Conservation (phyloP, 2,329 filamentous ascomycete species). For the Ceratocystis alfenasii region DNA sequence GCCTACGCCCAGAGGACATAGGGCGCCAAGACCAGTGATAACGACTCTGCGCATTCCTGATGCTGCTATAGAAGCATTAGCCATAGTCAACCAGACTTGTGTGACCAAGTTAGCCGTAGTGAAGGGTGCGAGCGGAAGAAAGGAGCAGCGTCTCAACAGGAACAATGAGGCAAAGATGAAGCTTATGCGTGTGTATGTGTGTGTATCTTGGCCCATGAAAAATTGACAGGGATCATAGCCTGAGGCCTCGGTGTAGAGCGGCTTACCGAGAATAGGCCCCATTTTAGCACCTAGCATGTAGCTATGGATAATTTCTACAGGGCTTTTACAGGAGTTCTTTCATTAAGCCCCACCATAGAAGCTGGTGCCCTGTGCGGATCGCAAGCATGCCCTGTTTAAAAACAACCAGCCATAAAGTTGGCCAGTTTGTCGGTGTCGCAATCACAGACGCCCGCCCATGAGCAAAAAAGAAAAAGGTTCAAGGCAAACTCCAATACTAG, state of each 20-base stretch:
- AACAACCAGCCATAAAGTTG: background rate
- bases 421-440: background rate
- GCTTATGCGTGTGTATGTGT: background rate
- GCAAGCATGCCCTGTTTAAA: background rate
- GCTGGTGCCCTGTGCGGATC: conserved; percentile 4
- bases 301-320: background rate
- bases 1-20: conserved; percentile 75
- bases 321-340: background rate
- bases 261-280: background rate
- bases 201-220: background rate
- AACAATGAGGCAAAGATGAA: background rate
- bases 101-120: background rate
- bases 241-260: background rate
- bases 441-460: background rate
- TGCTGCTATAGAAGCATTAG: conserved; percentile 7
- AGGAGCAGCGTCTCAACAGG: background rate
- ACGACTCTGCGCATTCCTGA: conserved; percentile 48
- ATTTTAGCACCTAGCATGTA: background rate
- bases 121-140: background rate
- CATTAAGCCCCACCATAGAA: background rate
- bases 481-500: background rate
- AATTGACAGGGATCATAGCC: background rate
- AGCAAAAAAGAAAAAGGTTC: background rate
- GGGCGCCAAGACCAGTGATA: conserved; percentile 69
- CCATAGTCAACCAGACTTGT: background rate